A percentile compares a stretch with the other conserved stretches of the same genome.
Evolutionary conservation across 1,284 basidiomycete genomes (phyloP).

Genomic region (Leccinum subatratum): DNA sequence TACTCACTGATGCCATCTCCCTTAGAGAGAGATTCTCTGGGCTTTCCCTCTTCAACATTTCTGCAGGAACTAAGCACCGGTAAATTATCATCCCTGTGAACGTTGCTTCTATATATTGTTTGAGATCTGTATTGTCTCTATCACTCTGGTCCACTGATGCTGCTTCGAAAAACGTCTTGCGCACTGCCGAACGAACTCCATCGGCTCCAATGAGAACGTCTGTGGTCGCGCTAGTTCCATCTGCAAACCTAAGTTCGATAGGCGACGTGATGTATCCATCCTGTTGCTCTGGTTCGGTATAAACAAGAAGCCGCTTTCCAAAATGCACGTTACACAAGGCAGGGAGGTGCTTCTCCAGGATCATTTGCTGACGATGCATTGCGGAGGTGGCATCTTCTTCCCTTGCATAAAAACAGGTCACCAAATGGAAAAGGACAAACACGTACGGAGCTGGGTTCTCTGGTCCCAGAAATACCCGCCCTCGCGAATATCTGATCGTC

Average conservation of each 20-base stretch:
- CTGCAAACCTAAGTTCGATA: constrained; percentile 17
- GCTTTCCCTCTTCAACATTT: constrained; percentile 6
- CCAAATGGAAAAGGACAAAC: background rate
- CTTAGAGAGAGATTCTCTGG: constrained; percentile 8
- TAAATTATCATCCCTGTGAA: constrained; percentile 23
- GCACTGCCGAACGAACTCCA: constrained; percentile 23
- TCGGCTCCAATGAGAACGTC: constrained; percentile 20
- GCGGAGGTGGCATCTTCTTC: constrained; percentile 10
- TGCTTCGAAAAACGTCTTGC: constrained; percentile 19
- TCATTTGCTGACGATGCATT: constrained; percentile 26
- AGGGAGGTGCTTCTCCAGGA: constrained; percentile 21
- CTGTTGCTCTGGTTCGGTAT: constrained; percentile 4
- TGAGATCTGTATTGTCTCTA: constrained; percentile 4
- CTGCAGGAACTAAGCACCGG: constrained; percentile 19
- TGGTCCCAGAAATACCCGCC: constrained; percentile 23
- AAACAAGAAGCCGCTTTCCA: constrained; percentile 19
- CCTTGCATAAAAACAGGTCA: background rate
- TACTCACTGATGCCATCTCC: constrained; percentile 1
- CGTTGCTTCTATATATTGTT: constrained; percentile 17
- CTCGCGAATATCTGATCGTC: constrained; percentile 11
- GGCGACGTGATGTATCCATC: constrained; percentile 13
- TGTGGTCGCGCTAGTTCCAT: constrained; percentile 19
- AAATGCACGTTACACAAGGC: constrained; percentile 18
- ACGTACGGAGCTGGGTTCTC: constrained; percentile 7
- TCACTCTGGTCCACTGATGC: constrained; percentile 5